phyloP scores from a whole-genome alignment of 768 basidiomycete species.

The Hebeloma cylindrosporum region DNA sequence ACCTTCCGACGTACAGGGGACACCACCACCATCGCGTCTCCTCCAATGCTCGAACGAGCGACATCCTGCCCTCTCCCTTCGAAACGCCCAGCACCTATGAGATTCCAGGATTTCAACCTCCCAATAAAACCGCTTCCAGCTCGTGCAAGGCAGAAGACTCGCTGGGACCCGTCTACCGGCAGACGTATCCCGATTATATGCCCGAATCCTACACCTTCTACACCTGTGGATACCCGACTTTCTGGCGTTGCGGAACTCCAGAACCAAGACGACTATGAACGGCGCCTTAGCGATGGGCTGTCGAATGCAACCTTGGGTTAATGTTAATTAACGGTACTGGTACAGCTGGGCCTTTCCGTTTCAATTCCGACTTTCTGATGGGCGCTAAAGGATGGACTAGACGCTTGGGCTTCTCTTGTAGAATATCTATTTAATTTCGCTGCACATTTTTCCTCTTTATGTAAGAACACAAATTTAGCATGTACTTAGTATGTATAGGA shows the following conservation, averaged over 20 bases:
- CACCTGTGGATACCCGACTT: no score
- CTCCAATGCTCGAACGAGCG: neutral
- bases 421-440: no score
- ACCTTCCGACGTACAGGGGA: neutral
- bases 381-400: no score
- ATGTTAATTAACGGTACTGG: no score
- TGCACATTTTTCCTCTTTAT: no score
- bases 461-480: no score
- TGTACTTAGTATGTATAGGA: no score
- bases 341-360: no score
- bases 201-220: no score
- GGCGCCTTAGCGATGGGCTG: neutral
- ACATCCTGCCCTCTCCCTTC: neutral
- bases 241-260: neutral
- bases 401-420: no score
- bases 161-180: slow-evolving; percentile 13
- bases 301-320: neutral
- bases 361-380: no score
- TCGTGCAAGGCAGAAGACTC: slow-evolving; percentile 11
- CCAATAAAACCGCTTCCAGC: neutral
- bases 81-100: neutral
- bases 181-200: slow-evolving; percentile 8
- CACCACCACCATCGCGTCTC: neutral
- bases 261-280: neutral
- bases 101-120: neutral